Evolutionary conservation across 2,329 filamentous ascomycete genomes (phyloP).

Genomic region (Aspergillus brunneoviolaceus): DNA sequence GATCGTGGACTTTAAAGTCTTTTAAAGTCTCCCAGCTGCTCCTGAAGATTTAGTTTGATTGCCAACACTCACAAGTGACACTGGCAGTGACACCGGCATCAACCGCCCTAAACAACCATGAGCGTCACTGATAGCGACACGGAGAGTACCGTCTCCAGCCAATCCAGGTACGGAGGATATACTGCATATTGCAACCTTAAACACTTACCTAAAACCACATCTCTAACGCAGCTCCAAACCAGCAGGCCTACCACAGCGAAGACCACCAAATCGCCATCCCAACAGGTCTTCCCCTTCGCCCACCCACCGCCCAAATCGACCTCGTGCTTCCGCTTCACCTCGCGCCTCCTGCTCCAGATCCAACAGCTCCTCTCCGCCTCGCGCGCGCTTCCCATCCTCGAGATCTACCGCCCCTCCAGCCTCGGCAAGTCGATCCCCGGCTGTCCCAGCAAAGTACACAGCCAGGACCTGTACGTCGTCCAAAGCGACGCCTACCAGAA

Average conservation of each 20-base stretch:
- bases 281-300: constrained; percentile 31
- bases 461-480: constrained; percentile 30
- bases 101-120: background rate
- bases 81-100: too few species aligned
- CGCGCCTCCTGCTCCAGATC: constrained; percentile 34
- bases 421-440: constrained; percentile 24
- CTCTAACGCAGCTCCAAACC: background rate
- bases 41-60: background rate
- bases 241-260: background rate
- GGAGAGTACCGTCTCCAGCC: background rate
- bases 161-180: background rate
- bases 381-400: constrained; percentile 31
- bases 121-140: background rate
- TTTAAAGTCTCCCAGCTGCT: background rate
- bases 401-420: constrained; percentile 31
- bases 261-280: constrained; percentile 8
- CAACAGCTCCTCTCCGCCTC: constrained; percentile 29
- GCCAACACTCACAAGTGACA: background rate
- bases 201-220: background rate
- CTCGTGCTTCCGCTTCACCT: constrained; percentile 24
- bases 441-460: constrained; percentile 24
- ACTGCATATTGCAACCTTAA: background rate
- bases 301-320: constrained; percentile 31
- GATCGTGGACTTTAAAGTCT: background rate
- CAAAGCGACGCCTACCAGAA: constrained; percentile 27